Evolutionary conservation across 176 grass and related monocot species (phyloP).

Genomic region (Raddia distichophylla): DNA sequence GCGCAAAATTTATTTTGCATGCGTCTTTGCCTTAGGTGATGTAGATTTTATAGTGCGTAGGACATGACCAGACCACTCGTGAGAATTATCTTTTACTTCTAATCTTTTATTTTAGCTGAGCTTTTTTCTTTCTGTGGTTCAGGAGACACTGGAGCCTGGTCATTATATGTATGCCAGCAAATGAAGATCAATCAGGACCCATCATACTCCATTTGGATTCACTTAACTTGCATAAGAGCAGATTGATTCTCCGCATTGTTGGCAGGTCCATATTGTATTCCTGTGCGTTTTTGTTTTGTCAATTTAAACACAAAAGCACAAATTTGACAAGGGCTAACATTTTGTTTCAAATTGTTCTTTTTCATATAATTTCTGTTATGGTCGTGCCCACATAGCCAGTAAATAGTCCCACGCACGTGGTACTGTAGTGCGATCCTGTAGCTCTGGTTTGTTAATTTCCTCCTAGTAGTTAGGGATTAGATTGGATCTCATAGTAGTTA

Average conservation of each 20-base stretch:
- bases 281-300: not conserved
- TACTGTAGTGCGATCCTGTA: too few species aligned
- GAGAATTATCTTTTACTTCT: slow-evolving; percentile 1
- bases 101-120: slow-evolving; percentile 14
- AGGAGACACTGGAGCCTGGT: slow-evolving; percentile 84
- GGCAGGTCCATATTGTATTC: slow-evolving; percentile 49
- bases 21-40: not conserved
- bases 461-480: too few species aligned
- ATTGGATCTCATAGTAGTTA: too few species aligned
- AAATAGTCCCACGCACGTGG: too few species aligned
- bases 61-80: slow-evolving; percentile 16
- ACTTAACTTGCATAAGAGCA: slow-evolving; percentile 79
- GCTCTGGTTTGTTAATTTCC: too few species aligned
- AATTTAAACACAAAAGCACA: slow-evolving; percentile 4
- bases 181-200: slow-evolving; percentile 76
- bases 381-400: too few species aligned
- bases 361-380: too few species aligned
- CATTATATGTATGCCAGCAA: slow-evolving; percentile 85
- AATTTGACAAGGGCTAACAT: too few species aligned
- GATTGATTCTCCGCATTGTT: slow-evolving; percentile 60
- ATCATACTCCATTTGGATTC: slow-evolving; percentile 99
- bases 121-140: slow-evolving; percentile 23
- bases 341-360: too few species aligned
- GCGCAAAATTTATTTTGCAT: slow-evolving; percentile 1
- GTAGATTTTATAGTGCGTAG: not conserved